These are phyloP conservation scores for Eucommia ulmoides DNA, from an alignment of 257 asterid genomes.

Conservation along the genomic window DNA sequence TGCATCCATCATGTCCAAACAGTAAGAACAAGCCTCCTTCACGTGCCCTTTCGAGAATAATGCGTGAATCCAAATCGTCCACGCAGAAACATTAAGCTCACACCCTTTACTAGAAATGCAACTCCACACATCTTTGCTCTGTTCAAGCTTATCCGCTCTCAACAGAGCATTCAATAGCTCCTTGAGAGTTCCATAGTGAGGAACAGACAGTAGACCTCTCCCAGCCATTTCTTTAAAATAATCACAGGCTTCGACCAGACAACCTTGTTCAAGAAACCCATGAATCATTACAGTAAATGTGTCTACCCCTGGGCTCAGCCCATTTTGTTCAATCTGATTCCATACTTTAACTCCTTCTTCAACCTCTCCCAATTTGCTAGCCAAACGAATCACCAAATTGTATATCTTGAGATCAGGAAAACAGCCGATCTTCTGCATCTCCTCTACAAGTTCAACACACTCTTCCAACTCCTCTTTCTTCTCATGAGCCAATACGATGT, in stretches of 20 bases:
- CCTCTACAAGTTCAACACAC: conserved; percentile 56
- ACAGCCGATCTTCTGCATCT: conserved; percentile 54
- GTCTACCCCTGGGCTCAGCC: conserved; percentile 68
- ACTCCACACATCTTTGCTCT: conserved; percentile 71
- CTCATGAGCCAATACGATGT: conserved; percentile 77
- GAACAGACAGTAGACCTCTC: conserved; percentile 67
- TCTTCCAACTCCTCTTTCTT: conserved; percentile 77
- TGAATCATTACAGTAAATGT: conserved; percentile 50
- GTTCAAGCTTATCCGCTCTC: conserved; percentile 59
- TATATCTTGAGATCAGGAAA: conserved; percentile 50
- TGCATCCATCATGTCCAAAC: conserved; percentile 84
- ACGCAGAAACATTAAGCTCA: conserved; percentile 66
- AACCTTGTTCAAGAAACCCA: conserved; percentile 55
- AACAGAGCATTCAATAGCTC: conserved; percentile 60
- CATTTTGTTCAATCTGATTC: conserved; percentile 56
- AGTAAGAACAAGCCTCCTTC: conserved; percentile 76
- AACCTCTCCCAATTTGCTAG: conserved; percentile 70
- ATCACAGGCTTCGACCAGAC: conserved; percentile 67
- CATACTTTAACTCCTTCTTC: conserved; percentile 38
- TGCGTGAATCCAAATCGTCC: conserved; percentile 96
- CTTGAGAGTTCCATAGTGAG: conserved; percentile 76
- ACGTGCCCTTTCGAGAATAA: conserved; percentile 72
- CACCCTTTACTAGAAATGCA: conserved; percentile 62
- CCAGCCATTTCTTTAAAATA: conserved; percentile 72
- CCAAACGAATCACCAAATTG: conserved; percentile 49